These are phyloP conservation scores for Aschersonia sp. DNA, from an alignment of 2,329 filamentous ascomycete genomes.

Conservation along the genomic window DNA sequence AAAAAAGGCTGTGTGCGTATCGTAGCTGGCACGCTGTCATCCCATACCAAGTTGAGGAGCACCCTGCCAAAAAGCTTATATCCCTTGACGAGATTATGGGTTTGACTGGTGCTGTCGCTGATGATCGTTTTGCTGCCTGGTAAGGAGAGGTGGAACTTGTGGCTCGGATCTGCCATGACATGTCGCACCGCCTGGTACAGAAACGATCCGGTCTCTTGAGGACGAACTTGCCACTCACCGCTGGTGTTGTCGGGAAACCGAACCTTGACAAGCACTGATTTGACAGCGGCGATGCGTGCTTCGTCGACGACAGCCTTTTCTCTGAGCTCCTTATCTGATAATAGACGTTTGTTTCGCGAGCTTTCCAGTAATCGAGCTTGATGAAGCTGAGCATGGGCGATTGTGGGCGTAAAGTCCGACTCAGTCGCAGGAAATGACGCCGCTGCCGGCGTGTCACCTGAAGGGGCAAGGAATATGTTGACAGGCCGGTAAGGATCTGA, in stretches of 20 bases:
- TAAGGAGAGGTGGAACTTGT: conserved; percentile 60
- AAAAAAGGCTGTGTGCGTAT: conserved; percentile 44
- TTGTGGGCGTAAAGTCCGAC: conserved; percentile 60
- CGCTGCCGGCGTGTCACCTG: conserved; percentile 59
- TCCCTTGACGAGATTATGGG: conserved; percentile 51
- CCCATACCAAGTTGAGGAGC: conserved; percentile 65
- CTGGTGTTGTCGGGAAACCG: conserved; percentile 79
- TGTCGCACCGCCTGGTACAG: conserved; percentile 62
- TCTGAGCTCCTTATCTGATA: conserved; percentile 69
- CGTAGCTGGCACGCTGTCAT: conserved; percentile 41
- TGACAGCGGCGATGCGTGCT: conserved; percentile 50
- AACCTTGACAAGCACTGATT: conserved; percentile 59
- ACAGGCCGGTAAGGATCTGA: conserved; percentile 34
- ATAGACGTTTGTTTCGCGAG: conserved; percentile 60
- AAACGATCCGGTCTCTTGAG: conserved; percentile 51
- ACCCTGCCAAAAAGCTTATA: conserved; percentile 58
- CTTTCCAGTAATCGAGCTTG: conserved; percentile 50
- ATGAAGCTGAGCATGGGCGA: conserved; percentile 61
- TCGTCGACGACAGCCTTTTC: conserved; percentile 52
- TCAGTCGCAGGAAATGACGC: conserved; percentile 54
- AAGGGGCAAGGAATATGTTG: conserved; percentile 65
- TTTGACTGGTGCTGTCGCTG: conserved; percentile 27
- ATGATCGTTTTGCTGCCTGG: conserved; percentile 38
- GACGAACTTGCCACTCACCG: conserved; percentile 56
- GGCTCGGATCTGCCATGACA: conserved; percentile 49